These are phyloP conservation scores for Trichoderma sp. DNA, from an alignment of 2,329 filamentous ascomycete genomes.

Conservation along the genomic window DNA sequence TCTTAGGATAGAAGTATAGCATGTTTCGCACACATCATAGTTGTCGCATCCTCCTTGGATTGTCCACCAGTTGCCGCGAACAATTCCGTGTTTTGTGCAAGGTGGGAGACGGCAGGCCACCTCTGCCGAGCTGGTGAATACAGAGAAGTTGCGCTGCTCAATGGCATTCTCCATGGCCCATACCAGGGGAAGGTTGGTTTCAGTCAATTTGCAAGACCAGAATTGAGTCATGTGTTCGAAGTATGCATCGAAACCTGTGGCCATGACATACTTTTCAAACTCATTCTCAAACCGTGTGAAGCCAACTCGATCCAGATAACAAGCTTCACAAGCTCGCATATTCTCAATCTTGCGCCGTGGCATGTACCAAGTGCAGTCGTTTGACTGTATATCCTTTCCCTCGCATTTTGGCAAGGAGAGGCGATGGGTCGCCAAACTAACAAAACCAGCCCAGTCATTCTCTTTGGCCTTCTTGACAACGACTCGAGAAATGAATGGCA, in stretches of 20 bases:
- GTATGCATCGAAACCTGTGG: slow-evolving; percentile 29
- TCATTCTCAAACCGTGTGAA: slow-evolving; percentile 32
- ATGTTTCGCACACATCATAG: slow-evolving; percentile 38
- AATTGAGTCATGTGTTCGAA: slow-evolving; percentile 27
- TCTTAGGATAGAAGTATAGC: slow-evolving; percentile 34
- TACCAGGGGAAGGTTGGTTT: slow-evolving; percentile 27
- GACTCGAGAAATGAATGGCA: slow-evolving; percentile 30
- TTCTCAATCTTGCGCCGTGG: slow-evolving; percentile 29
- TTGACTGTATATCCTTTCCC: slow-evolving; percentile 28
- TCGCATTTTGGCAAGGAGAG: slow-evolving; percentile 34
- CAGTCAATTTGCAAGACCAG: slow-evolving; percentile 32
- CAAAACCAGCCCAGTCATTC: slow-evolving; percentile 36
- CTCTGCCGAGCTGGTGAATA: slow-evolving; percentile 32
- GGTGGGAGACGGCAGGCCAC: slow-evolving; percentile 28
- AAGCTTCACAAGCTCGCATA: slow-evolving; percentile 37
- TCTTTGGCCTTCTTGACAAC: slow-evolving; percentile 26
- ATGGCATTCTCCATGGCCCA: slow-evolving; percentile 33
- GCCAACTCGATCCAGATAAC: slow-evolving; percentile 38
- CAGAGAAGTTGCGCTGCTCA: slow-evolving; percentile 29
- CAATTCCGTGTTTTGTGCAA: slow-evolving; percentile 34
- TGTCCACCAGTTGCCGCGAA: slow-evolving; percentile 39
- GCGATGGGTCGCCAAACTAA: slow-evolving; percentile 27
- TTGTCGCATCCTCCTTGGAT: slow-evolving; percentile 28
- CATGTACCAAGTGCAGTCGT: slow-evolving; percentile 32
- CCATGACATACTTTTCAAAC: slow-evolving; percentile 29